Conservation (phyloP, 129 eudicot species). For the Rutidosis leptorrhynchoides region DNA sequence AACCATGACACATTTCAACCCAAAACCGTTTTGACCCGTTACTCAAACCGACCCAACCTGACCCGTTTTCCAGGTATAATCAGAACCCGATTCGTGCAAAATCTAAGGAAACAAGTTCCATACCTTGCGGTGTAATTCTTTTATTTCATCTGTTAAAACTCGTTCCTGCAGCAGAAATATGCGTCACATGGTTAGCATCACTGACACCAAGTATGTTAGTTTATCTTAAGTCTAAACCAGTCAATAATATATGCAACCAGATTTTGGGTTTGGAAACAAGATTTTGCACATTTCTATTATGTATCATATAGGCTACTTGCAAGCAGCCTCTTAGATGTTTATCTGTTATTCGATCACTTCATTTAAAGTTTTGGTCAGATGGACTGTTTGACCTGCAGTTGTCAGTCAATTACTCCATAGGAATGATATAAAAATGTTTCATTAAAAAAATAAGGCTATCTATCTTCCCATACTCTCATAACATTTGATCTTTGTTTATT, state of each 20-base stretch:
- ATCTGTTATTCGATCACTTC: neutral
- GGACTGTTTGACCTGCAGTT: neutral
- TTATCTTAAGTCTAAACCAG: too few relatives aligned
- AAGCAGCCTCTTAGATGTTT: neutral
- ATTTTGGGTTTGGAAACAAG: neutral
- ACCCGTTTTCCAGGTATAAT: too few relatives aligned
- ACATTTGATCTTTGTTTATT: neutral
- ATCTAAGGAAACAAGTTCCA: neutral
- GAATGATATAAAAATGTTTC: neutral
- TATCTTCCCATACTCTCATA: neutral
- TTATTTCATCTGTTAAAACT: constrained; percentile 43
- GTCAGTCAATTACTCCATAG: neutral
- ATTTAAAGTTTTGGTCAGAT: neutral
- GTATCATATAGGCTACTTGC: neutral
- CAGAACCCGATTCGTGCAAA: constrained; percentile 15
- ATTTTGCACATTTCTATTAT: neutral
- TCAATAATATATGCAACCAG: neutral
- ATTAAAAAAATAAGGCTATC: neutral
- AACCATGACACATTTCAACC: too few relatives aligned
- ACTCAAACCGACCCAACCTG: too few relatives aligned
- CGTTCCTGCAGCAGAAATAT: constrained; percentile 51
- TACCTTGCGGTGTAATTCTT: constrained; percentile 55
- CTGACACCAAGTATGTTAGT: too few relatives aligned
- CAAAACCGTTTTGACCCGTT: too few relatives aligned
- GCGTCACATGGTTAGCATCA: constrained; percentile 12